These are phyloP conservation scores for Pseudopediastrum boryanum DNA, from an alignment of 139 green algal genomes.

Conservation along the genomic window DNA sequence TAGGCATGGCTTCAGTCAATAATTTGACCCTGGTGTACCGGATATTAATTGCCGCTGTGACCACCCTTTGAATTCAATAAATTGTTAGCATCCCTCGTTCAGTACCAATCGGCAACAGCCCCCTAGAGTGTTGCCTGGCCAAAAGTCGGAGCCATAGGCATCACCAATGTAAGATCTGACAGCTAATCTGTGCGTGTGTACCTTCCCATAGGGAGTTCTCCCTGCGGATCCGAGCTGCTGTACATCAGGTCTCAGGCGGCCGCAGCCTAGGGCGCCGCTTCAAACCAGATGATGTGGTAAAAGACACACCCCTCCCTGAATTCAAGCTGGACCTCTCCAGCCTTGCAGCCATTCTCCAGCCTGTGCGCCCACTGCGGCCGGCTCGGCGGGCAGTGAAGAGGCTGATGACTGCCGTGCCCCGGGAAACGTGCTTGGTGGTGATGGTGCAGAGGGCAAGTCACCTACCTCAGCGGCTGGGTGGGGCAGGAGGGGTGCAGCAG, in stretches of 20 bases:
- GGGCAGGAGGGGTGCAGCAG: constrained; percentile 2
- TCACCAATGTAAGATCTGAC: no score
- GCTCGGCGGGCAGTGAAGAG: constrained; percentile 14
- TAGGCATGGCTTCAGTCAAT: no score
- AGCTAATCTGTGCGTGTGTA: no score
- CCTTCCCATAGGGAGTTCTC: constrained; percentile 52
- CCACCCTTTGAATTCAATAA: no score
- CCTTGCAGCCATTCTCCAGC: constrained; percentile 22
- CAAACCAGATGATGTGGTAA: constrained; percentile 63
- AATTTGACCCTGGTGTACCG: no score
- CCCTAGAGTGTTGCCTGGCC: no score
- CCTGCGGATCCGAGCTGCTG: constrained; percentile 46
- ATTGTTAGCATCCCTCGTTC: no score
- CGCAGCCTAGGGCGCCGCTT: constrained; percentile 29
- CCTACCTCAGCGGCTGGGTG: constrained; percentile 41
- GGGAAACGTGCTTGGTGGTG: constrained; percentile 56
- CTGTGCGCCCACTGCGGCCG: constrained; percentile 26
- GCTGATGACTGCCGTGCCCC: constrained; percentile 44
- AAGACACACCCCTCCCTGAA: constrained; percentile 59
- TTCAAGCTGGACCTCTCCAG: constrained; percentile 56
- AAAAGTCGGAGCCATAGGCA: no score
- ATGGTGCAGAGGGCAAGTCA: constrained; percentile 59
- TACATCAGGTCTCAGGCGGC: constrained; percentile 35
- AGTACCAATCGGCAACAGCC: no score
- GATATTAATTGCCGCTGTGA: no score